These are phyloP conservation scores for Trichoderma hamatum DNA, from an alignment of 2,329 filamentous ascomycete species.

Conservation along the genomic window DNA sequence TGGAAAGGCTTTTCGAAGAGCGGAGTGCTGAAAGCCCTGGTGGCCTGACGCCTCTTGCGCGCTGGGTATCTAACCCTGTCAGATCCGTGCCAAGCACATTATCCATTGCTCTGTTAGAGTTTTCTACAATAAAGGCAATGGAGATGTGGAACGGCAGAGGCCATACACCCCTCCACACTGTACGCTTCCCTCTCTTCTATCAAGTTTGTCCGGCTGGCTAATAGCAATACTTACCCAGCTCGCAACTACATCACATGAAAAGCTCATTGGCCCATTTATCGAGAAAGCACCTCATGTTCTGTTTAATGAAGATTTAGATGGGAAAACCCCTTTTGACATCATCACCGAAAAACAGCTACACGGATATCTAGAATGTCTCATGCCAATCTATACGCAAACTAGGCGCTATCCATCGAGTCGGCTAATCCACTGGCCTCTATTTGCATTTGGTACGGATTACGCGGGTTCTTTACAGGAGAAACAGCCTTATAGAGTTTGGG, in stretches of 20 bases:
- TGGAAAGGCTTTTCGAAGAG: background rate
- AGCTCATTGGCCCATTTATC: background rate
- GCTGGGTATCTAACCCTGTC: background rate
- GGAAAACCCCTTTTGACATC: background rate
- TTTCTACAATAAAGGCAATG: background rate
- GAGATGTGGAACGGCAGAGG: background rate
- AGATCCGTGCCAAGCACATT: background rate
- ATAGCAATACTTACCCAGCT: background rate
- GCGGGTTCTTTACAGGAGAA: background rate
- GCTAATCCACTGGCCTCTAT: background rate
- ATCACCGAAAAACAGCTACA: background rate
- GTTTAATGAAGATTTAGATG: background rate
- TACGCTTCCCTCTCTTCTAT: background rate
- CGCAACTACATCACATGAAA: background rate
- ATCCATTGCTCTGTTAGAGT: background rate
- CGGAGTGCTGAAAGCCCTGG: background rate
- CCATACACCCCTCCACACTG: background rate
- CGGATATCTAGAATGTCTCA: constrained; percentile 1
- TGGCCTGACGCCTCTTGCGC: background rate
- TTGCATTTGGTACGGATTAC: background rate
- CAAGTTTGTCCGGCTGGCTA: background rate
- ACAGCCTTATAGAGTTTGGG: background rate
- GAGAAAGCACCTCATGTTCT: background rate
- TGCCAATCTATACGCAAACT: background rate
- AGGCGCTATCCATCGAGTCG: background rate